A percentile compares a stretch with the other conserved stretches of the same genome.
phyloP scores from a whole-genome alignment of 441 rosid species.

The Capsella rubella region DNA sequence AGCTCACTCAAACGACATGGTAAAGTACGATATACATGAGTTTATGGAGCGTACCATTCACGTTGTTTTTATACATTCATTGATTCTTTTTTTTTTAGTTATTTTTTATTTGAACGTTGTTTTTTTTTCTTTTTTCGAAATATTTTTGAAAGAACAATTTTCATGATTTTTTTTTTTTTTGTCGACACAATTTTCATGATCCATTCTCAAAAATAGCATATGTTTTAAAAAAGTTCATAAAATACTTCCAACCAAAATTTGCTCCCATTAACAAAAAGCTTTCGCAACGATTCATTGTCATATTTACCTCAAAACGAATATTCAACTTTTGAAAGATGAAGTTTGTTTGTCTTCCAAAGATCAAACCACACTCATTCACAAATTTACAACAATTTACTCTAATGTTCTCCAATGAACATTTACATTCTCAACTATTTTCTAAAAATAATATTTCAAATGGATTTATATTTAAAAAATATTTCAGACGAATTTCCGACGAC shows the following conservation, averaged over 20 bases:
- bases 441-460: no score
- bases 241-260: neutral
- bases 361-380: neutral
- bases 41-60: no score
- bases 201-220: neutral
- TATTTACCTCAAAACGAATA: neutral
- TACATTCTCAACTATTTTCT: neutral
- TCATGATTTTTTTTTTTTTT: neutral
- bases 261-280: neutral
- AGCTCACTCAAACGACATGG: no score
- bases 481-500: no score
- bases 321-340: neutral
- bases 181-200: neutral
- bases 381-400: neutral
- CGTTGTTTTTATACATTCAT: no score
- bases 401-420: neutral
- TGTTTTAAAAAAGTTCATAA: neutral
- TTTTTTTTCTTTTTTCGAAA: no score
- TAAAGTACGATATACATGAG: no score
- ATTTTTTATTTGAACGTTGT: no score
- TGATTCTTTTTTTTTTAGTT: no score
- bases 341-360: neutral
- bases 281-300: neutral
- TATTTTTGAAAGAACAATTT: no score
- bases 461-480: no score